Evolutionary conservation across 1,284 basidiomycete species (phyloP).

Genomic region (Cystobasidiaceae sp.): DNA sequence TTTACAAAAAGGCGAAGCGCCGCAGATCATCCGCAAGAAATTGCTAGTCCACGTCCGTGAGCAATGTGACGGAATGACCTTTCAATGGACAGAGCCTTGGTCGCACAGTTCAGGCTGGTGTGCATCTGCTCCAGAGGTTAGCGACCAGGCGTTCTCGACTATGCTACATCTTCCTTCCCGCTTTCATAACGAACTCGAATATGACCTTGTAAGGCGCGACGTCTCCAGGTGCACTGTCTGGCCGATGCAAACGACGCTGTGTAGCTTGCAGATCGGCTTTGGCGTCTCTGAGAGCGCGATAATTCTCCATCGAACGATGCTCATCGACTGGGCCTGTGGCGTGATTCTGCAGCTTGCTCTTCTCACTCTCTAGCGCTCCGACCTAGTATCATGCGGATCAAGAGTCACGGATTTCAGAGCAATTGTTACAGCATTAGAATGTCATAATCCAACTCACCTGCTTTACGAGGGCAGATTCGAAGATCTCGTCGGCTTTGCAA

Average conservation of each 20-base stretch:
- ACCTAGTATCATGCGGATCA: too few species aligned
- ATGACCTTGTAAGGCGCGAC: not conserved
- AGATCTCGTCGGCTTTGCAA: slow-evolving; percentile 12
- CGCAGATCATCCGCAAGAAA: too few species aligned
- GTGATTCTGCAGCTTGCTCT: not conserved
- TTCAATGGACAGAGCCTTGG: too few species aligned
- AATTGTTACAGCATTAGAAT: not conserved
- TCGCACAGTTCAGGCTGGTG: too few species aligned
- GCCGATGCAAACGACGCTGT: not conserved
- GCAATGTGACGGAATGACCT: too few species aligned
- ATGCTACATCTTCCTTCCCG: not conserved
- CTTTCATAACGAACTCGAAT: slow-evolving; percentile 4
- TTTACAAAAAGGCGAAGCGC: too few species aligned
- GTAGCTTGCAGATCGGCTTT: slow-evolving; percentile 8
- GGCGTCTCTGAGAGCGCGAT: slow-evolving; percentile 7
- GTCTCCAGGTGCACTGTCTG: not conserved
- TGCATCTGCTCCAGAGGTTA: too few species aligned
- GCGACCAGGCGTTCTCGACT: too few species aligned
- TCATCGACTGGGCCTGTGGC: not conserved
- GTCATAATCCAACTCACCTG: not conserved
- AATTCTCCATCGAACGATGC: not conserved
- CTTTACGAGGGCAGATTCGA: not conserved
- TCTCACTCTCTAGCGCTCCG: not conserved
- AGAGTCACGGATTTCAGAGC: not conserved
- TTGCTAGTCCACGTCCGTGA: too few species aligned